Evolutionary conservation across 163 green algal genomes (phyloP), one percentile per base, ranked within the genome.

Genomic region (Scenedesmus sp.): DNA sequence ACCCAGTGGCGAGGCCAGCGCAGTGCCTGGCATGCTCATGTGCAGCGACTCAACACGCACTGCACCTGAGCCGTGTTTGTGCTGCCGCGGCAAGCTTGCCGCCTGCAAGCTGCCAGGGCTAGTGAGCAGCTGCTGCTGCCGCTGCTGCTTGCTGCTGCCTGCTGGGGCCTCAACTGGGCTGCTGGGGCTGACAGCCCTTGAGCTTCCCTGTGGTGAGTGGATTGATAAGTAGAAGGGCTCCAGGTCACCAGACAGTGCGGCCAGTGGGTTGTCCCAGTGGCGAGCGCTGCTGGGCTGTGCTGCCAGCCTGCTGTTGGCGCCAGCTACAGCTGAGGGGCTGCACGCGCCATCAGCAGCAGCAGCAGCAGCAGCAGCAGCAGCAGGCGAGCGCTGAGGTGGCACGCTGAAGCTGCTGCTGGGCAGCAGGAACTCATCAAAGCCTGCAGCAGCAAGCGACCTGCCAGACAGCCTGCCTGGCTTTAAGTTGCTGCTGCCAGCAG

Each of bases 351-450:
- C 18, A 16, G 70, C 23, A 46, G 34, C 23, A 13, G 23, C 70
- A 52, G 70, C 70, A 79, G 70, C 23, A 52, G 70, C 70, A 52
- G 70, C 70, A 79, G 6, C 5, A 4, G 23, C 70, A 79, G 10
- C 70, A 79, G 23, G 70, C 23, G 70, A 79, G 70, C 5, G 70
- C 23, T 79, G 70, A 16, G 23, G 13, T 16, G 70, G 70, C 70
- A 79, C 13, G 23, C 23, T 79, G 70, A 79, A 79, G 70, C 70
- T 79, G 23, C 70, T 46, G 70, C 70, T 79, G 70, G 70, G 70
- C 70, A 79, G 70, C 70, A 79, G 70, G 70, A 79, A 79, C 70
- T 79, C 70, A 52, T 79, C 70, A 52, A 79, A 52, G 3, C 70
- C 70, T 79, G 70, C 70, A 16, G 70, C 70, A 52, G 46, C 52